These are phyloP conservation scores for Colletotrichum phormii DNA, from an alignment of 2,329 filamentous ascomycete genomes.

Conservation along the genomic window DNA sequence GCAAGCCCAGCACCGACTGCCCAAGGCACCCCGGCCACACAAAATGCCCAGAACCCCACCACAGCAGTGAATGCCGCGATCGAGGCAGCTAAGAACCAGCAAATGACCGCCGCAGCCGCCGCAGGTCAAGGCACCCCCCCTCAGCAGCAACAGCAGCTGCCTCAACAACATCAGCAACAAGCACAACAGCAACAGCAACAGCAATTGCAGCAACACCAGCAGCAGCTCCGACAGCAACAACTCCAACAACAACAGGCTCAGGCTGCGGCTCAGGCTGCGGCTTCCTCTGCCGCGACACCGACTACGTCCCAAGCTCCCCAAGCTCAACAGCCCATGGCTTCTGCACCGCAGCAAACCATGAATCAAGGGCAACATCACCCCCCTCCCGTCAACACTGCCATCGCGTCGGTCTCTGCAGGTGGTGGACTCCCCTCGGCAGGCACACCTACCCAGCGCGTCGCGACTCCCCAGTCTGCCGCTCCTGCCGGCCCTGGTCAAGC, in stretches of 20 bases:
- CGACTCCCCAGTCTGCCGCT: slow-evolving; percentile 60
- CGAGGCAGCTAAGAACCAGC: slow-evolving; percentile 60
- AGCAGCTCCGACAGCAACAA: slow-evolving; percentile 40
- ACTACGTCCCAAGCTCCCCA: slow-evolving; percentile 21
- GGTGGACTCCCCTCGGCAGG: slow-evolving; percentile 54
- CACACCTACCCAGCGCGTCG: slow-evolving; percentile 63
- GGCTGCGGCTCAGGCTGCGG: slow-evolving; percentile 34
- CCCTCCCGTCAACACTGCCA: slow-evolving; percentile 61
- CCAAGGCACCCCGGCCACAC: slow-evolving; percentile 14
- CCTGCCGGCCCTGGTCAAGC: slow-evolving; percentile 53
- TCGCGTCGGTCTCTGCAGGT: slow-evolving; percentile 50
- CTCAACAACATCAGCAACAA: slow-evolving; percentile 34
- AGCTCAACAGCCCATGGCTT: slow-evolving; percentile 14
- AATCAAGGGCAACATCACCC: slow-evolving; percentile 49
- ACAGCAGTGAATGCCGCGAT: slow-evolving; percentile 57
- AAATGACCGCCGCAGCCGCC: slow-evolving; percentile 40
- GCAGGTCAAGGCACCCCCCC: slow-evolving; percentile 44
- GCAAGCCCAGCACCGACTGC: slow-evolving; percentile 5
- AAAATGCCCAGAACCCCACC: slow-evolving; percentile 45
- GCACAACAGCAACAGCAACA: slow-evolving; percentile 42
- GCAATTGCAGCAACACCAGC: slow-evolving; percentile 43
- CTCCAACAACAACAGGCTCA: slow-evolving; percentile 43
- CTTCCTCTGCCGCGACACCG: slow-evolving; percentile 21
- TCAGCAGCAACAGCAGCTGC: slow-evolving; percentile 34
- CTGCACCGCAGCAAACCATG: slow-evolving; percentile 27